A percentile compares a stretch with the other conserved stretches of the same genome.
phyloP scores from a whole-genome alignment of 1,284 basidiomycete species.

The Sporisorium scitamineum region DNA sequence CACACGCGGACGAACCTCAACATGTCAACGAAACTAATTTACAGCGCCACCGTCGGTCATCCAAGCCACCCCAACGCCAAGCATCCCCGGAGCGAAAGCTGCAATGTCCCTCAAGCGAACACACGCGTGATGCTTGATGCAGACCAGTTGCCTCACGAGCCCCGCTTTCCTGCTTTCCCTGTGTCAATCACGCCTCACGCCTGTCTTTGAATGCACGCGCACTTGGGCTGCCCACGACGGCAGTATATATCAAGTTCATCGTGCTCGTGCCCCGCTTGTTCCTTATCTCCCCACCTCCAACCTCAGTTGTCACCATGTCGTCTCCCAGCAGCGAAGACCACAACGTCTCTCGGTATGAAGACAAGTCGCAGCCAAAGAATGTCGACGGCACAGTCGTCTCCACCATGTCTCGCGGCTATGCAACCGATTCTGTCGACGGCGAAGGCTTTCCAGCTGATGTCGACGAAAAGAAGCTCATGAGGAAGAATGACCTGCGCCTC shows the following conservation, averaged over 20 bases:
- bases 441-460: slow-evolving; percentile 42
- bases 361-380: slow-evolving; percentile 19
- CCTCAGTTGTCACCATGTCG: slow-evolving; percentile 20
- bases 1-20: not conserved
- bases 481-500: slow-evolving; percentile 62
- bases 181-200: too few species aligned
- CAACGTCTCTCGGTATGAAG: slow-evolving; percentile 12
- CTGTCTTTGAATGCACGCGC: too few species aligned
- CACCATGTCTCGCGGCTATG: slow-evolving; percentile 21
- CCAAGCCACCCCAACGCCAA: not conserved
- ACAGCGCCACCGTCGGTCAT: not conserved
- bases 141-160: too few species aligned
- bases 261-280: not conserved
- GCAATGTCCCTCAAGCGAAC: too few species aligned
- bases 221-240: too few species aligned
- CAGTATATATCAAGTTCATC: not conserved
- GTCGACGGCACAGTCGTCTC: slow-evolving; percentile 17
- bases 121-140: too few species aligned
- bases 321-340: slow-evolving; percentile 25
- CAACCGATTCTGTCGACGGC: slow-evolving; percentile 2
- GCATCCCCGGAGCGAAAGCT: too few species aligned
- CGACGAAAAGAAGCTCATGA: slow-evolving; percentile 61
- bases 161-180: too few species aligned
- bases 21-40: not conserved
- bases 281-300: not conserved